Evolutionary conservation across 2,329 filamentous ascomycete species (phyloP).

Genomic region (Colletotrichum phormii): DNA sequence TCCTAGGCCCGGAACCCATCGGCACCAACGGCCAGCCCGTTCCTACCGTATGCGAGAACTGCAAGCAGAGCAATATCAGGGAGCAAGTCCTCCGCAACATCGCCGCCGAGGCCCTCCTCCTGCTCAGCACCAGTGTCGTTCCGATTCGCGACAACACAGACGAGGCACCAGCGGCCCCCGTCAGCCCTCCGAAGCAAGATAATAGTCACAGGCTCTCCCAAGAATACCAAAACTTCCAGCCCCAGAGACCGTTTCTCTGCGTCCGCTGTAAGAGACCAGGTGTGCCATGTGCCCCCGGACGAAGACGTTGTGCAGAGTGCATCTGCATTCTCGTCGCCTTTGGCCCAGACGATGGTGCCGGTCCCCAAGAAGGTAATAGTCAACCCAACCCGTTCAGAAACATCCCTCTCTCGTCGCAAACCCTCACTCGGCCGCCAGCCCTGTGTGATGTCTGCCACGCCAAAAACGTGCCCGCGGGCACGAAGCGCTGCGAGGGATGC

Average conservation of each 20-base stretch:
- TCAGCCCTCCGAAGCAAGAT: not conserved
- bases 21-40: not conserved
- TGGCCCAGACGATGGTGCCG: not conserved
- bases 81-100: not conserved
- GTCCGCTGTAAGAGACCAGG: not conserved
- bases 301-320: conserved; percentile 3
- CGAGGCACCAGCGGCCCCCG: too few species aligned
- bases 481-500: not conserved
- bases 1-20: not conserved
- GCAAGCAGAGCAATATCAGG: conserved; percentile 10
- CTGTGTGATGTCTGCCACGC: not conserved
- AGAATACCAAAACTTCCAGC: not conserved
- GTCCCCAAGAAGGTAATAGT: not conserved
- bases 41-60: conserved; percentile 1
- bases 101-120: not conserved
- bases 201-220: not conserved
- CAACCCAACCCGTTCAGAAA: not conserved
- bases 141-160: not conserved
- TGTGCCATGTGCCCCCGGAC: not conserved
- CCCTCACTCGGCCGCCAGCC: not conserved
- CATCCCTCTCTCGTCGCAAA: not conserved
- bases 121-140: not conserved
- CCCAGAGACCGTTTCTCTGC: not conserved
- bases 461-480: not conserved
- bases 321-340: conserved; percentile 9